Percentiles rank a stretch among this genome's conserved stretches.
Conservation (phyloP, 2,329 filamentous ascomycete genomes). For the Aspergillus sp. region DNA sequence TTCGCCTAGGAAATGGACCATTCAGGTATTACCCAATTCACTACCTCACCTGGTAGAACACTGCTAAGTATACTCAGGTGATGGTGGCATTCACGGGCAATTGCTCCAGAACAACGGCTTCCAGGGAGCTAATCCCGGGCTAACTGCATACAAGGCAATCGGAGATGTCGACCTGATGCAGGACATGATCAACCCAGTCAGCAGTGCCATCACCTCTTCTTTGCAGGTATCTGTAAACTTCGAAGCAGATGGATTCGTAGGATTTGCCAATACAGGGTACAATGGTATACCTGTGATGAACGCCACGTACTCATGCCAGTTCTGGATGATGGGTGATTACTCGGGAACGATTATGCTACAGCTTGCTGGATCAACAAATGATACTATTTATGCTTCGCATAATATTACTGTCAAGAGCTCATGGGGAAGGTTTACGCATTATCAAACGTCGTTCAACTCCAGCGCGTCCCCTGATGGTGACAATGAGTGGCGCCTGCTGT, state of each 20-base stretch:
- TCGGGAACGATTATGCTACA: conserved; percentile 27
- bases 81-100: conserved; percentile 38
- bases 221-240: conserved; percentile 27
- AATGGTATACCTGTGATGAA: conserved; percentile 32
- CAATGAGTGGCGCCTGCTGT: conserved; percentile 33
- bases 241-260: conserved; percentile 30
- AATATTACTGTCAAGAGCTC: conserved; percentile 30
- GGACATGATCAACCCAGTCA: conserved; percentile 28
- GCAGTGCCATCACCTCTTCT: conserved; percentile 31
- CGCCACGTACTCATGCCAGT: conserved; percentile 30
- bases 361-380: conserved; percentile 28
- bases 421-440: conserved; percentile 21
- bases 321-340: conserved; percentile 38
- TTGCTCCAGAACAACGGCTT: conserved; percentile 40
- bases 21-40: conserved; percentile 26
- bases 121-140: conserved; percentile 28
- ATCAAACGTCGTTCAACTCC: conserved; percentile 28
- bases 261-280: conserved; percentile 50
- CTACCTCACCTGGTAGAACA: background rate
- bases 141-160: conserved; percentile 32
- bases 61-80: conserved; percentile 23
- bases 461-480: conserved; percentile 25
- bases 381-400: conserved; percentile 28
- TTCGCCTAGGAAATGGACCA: conserved; percentile 36
- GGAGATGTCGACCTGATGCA: conserved; percentile 29